Percentiles rank a stretch among this genome's conserved stretches.
These are phyloP conservation scores for Delphinella strobiligena DNA, from an alignment of 2,329 filamentous ascomycete genomes.

Conservation along the genomic window DNA sequence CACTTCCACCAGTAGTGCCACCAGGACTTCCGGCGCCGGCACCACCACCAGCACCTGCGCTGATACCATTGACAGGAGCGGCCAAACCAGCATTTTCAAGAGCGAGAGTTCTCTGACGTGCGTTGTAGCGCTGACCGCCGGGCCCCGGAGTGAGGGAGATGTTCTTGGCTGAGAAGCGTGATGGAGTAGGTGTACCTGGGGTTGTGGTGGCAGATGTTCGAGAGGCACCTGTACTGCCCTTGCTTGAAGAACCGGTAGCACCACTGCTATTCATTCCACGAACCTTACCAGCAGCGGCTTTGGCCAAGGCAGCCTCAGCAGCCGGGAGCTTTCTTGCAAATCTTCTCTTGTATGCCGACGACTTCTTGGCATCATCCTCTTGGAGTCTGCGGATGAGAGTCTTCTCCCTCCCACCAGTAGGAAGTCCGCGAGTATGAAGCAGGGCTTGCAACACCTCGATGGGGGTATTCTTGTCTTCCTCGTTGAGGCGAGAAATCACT, in stretches of 20 bases:
- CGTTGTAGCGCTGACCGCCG: too few relatives aligned
- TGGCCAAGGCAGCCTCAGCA: neutral
- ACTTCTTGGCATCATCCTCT: conserved; percentile 15
- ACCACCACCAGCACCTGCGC: too few relatives aligned
- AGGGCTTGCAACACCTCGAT: conserved; percentile 16
- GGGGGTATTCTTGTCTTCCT: conserved; percentile 16
- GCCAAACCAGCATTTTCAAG: too few relatives aligned
- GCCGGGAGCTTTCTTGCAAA: neutral
- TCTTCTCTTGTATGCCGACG: conserved; percentile 1
- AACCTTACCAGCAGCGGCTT: conserved; percentile 1
- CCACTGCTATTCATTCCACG: neutral
- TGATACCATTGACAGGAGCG: too few relatives aligned
- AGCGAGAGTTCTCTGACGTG: too few relatives aligned
- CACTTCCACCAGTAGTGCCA: too few relatives aligned
- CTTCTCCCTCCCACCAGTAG: conserved; percentile 14
- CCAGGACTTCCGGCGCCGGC: too few relatives aligned
- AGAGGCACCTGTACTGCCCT: neutral
- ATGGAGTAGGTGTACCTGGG: too few relatives aligned
- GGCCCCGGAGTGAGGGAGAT: too few relatives aligned
- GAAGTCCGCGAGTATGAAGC: conserved; percentile 15
- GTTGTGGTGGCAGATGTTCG: too few relatives aligned
- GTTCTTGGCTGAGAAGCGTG: too few relatives aligned
- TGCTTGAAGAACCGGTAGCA: neutral
- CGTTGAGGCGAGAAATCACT: conserved; percentile 7
- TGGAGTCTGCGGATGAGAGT: conserved; percentile 16